A percentile compares a stretch with the other conserved stretches of the same genome.
phyloP scores from a whole-genome alignment of 495 filamentous ascomycete genomes.

The Penicillium parvum region DNA sequence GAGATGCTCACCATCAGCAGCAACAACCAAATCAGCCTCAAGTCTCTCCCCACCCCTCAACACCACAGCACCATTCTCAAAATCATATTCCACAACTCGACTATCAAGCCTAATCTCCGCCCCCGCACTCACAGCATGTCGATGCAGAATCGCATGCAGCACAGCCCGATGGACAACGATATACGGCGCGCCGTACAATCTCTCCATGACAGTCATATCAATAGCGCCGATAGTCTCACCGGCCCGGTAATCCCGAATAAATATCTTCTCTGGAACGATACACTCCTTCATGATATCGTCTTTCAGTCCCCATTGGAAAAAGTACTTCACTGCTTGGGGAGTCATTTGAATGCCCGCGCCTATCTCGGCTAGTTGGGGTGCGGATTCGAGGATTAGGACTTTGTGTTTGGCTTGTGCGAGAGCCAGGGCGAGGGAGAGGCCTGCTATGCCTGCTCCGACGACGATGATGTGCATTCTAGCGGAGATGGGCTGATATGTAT shows the following conservation, averaged over 20 bases:
- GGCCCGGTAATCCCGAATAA: neutral
- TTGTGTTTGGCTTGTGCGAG: neutral
- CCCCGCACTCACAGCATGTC: neutral
- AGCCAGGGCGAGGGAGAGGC: neutral
- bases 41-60: neutral
- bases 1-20: conserved; percentile 1
- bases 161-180: conserved; percentile 2
- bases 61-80: neutral
- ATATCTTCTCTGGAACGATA: neutral
- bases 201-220: neutral
- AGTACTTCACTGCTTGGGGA: conserved; percentile 3
- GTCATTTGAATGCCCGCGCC: conserved; percentile 5
- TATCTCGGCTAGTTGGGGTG: neutral
- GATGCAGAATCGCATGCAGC: conserved; percentile 1
- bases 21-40: conserved; percentile 3
- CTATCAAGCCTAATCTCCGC: neutral
- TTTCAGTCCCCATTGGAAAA: conserved; percentile 3
- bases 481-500: too few relatives aligned
- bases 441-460: conserved; percentile 3
- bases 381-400: neutral
- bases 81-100: neutral
- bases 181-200: conserved; percentile 1
- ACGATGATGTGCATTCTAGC: conserved; percentile 1
- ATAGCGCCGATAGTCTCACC: neutral
- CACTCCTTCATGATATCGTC: neutral